Base-by-base conservation (phyloP, 1,139 yeast genomes). In the Cylindricascospora bacillispora region DNA sequence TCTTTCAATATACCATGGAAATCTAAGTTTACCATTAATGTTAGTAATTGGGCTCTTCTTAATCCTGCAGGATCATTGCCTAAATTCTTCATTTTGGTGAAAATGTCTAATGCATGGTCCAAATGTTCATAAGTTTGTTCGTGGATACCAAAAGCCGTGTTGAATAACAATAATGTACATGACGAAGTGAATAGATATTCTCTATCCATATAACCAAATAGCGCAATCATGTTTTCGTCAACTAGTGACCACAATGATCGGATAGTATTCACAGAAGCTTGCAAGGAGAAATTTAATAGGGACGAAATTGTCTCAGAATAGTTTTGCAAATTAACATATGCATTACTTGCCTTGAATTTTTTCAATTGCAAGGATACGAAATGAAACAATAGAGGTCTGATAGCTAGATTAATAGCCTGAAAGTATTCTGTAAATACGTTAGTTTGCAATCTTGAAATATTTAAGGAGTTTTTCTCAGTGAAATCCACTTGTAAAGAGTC, bases 171-270 rank as follows among this genome's bases (percentile, higher is more conserved):
- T 32, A 81, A 58, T 0, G 93, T 81, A 4, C 85, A 79, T 1
- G 92, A 77, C 0, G 93, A 73, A 0, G 89, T 78, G 51, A 79
- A 81, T 18, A 80, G 58, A 50, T 81, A 81, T 47, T 82, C 94
- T 44, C 94, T 61, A 49, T 82, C 94, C 83, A 81, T 78, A 63
- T 85, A 81, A 1, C 93, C 93, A 58, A 79, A 81, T 24, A 79
- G 56, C 0, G 93, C 89, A 17, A 80, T 77, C 80, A 78, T 75
- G 40, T 77, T 76, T 34, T 75, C 78, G 0, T 80, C 78, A 44
- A 76, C 59, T 28, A 81, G 58, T 0, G 78, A 73, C 81, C 86
- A 76, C 4, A 80, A 61, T 1, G 80, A 70, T 38, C 82, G 64
- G 26, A 82, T 73, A 0, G 89, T 75, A 45, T 80, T 80, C 28